Evolutionary conservation across 164 flowering plant genomes (phyloP), one percentile per base, ranked within the genome.

Genomic region (Magnolia kwangsiensis): DNA sequence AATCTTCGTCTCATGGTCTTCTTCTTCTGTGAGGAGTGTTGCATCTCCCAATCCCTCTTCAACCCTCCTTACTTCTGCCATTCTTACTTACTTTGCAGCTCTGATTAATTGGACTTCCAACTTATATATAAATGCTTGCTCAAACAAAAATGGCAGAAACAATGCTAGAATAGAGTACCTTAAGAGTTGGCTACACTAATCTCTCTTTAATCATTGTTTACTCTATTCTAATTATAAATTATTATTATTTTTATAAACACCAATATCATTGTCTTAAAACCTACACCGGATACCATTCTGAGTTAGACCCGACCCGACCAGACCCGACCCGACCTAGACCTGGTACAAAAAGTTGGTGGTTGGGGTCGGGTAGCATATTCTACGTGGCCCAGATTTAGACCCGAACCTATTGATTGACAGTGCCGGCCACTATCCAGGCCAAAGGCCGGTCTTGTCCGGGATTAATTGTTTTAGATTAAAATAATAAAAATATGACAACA

Each of bases 21-120:
- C 80, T 37, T 75, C 73, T 1, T 70, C 23, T 7, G 29, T 7
- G 13, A 63, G 8, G 29, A 3, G 49, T 55, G 61, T 63, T 27
- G 51, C 64, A 21, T 76, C 71, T 0, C 79, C 85, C 14, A 80
- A 55, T 11, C 85, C 87, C 82, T 83, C 88, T 80, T 87, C 89
- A 49, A 87, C 64, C 67, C 77, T 80, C 78, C 71, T 81, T 4
- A 72, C 82, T 78, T 78, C 80, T 45, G 72, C 75, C 80, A 77
- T 80, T 63, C 19, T 45, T 7, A 3, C 45, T 37, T 37, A 37
- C 45, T 37, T 37, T 37, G 45, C 45, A 37, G 45, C 45, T 37
- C 4, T 37, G 45, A 37, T 37, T 37, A 27, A 27, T 27, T 27
- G 29, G 45, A 5, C 45, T 5, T 37, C 7, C 45, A 5, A 37